These are phyloP conservation scores for Phytopythium helicoides DNA, from an alignment of 352 stramenopile species.

Conservation along the genomic window DNA sequence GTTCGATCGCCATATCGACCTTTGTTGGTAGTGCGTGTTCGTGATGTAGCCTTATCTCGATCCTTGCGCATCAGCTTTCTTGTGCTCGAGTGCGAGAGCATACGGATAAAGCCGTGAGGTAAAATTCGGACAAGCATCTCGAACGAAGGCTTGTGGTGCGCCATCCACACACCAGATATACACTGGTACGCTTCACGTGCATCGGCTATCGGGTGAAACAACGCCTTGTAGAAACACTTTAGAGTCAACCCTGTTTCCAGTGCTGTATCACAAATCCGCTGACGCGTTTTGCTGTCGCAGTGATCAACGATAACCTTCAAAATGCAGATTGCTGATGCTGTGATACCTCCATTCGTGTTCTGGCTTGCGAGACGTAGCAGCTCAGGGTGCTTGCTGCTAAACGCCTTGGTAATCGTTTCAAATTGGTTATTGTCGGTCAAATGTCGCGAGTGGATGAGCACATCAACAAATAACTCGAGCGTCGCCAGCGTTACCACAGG, in stretches of 20 bases:
- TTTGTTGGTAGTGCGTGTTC: slow-evolving; percentile 8
- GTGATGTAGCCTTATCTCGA: slow-evolving; percentile 20
- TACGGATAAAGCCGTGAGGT: slow-evolving; percentile 71
- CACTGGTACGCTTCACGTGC: slow-evolving; percentile 73
- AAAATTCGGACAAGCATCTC: slow-evolving; percentile 64
- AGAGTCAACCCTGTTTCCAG: slow-evolving; percentile 61
- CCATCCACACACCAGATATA: slow-evolving; percentile 73
- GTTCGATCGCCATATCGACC: slow-evolving; percentile 19
- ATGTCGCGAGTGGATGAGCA: slow-evolving; percentile 50
- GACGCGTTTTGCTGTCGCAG: slow-evolving; percentile 48
- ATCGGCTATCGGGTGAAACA: slow-evolving; percentile 58
- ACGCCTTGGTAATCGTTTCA: slow-evolving; percentile 58
- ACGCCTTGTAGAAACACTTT: slow-evolving; percentile 56
- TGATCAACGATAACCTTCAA: slow-evolving; percentile 76
- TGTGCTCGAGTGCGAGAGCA: slow-evolving; percentile 57
- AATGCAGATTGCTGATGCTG: slow-evolving; percentile 51
- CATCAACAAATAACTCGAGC: slow-evolving; percentile 64
- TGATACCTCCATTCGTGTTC: slow-evolving; percentile 49
- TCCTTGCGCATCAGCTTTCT: slow-evolving; percentile 66
- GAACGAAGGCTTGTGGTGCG: slow-evolving; percentile 70
- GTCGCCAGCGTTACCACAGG: slow-evolving; percentile 48
- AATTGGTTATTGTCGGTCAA: slow-evolving; percentile 81
- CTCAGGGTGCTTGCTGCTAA: slow-evolving; percentile 43
- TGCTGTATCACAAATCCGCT: slow-evolving; percentile 70
- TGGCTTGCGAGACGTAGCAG: slow-evolving; percentile 53